Evolutionary conservation across 2,329 filamentous ascomycete species (phyloP).

Genomic region (Geosmithia putterillii): DNA sequence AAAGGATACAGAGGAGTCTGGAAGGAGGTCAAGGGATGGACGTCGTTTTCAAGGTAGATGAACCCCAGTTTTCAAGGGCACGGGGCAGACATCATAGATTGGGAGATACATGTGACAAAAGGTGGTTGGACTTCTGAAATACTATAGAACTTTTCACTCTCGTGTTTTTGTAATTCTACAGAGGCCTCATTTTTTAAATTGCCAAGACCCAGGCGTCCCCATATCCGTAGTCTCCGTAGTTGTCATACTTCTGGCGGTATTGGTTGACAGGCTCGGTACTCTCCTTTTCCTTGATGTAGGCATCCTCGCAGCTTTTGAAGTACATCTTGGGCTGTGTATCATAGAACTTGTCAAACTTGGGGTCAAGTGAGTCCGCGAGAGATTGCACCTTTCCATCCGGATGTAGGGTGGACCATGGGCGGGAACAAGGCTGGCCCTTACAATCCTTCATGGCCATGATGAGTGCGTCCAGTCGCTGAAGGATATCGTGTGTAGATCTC

Average conservation of each 20-base stretch:
- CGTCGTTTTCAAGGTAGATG: too few species aligned
- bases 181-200: too few species aligned
- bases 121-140: too few species aligned
- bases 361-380: constrained; percentile 34
- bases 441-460: constrained; percentile 49
- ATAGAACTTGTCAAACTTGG: constrained; percentile 40
- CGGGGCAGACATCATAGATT: too few species aligned
- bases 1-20: not conserved
- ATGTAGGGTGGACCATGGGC: constrained; percentile 44
- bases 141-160: too few species aligned
- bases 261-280: constrained; percentile 21
- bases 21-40: not conserved
- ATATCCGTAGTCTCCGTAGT: too few species aligned
- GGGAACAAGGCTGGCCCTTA: constrained; percentile 34
- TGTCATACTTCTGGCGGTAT: not conserved
- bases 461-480: constrained; percentile 41
- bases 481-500: constrained; percentile 22
- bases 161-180: too few species aligned
- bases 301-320: constrained; percentile 38
- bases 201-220: too few species aligned
- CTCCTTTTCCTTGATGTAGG: constrained; percentile 42
- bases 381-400: constrained; percentile 36
- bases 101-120: too few species aligned
- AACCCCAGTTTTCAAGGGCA: too few species aligned
- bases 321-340: constrained; percentile 30